A percentile compares a stretch with the other conserved stretches of the same genome.
phyloP scores from a whole-genome alignment of 352 stramenopile species.

The Phytophthora tentaculata region DNA sequence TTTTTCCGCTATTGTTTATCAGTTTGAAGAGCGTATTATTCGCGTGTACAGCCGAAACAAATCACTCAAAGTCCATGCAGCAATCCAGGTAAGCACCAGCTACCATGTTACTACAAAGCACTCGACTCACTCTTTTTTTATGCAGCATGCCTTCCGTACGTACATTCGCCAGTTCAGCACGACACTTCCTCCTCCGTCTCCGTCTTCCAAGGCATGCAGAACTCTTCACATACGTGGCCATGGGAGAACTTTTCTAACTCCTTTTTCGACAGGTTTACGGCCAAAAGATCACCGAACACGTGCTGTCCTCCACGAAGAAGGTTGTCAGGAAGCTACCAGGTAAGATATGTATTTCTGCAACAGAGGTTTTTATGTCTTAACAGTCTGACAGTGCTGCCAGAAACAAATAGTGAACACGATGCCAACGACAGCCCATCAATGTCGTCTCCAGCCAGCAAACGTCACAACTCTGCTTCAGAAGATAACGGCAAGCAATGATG shows the following conservation, averaged over 20 bases:
- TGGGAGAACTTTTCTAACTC: background rate
- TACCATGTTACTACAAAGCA: no score
- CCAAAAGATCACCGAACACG: constrained; percentile 16
- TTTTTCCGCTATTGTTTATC: background rate
- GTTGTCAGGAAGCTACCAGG: constrained; percentile 32
- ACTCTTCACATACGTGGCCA: background rate
- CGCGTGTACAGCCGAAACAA: constrained; percentile 77
- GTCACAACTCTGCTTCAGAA: constrained; percentile 16
- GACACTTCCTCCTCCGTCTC: constrained; percentile 67
- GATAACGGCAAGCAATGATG: no score
- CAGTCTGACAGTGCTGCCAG: constrained; percentile 20
- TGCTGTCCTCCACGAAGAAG: constrained; percentile 19
- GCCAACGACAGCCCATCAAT: constrained; percentile 12
- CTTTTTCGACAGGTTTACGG: constrained; percentile 17
- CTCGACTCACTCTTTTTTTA: background rate
- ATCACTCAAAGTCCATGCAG: constrained; percentile 53
- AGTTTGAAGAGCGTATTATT: constrained; percentile 88
- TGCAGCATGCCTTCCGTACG: constrained; percentile 62
- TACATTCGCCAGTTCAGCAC: constrained; percentile 72
- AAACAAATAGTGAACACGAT: constrained; percentile 18
- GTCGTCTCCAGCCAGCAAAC: constrained; percentile 26
- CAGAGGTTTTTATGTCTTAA: background rate
- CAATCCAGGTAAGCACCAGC: constrained; percentile 54
- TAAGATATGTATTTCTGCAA: constrained; percentile 1
- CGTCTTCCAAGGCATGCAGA: constrained; percentile 66